Evolutionary conservation across 192 early-diverging fungal genomes (phyloP), one percentile per base, ranked within the genome.

Genomic region (Umbelopsis sp.): DNA sequence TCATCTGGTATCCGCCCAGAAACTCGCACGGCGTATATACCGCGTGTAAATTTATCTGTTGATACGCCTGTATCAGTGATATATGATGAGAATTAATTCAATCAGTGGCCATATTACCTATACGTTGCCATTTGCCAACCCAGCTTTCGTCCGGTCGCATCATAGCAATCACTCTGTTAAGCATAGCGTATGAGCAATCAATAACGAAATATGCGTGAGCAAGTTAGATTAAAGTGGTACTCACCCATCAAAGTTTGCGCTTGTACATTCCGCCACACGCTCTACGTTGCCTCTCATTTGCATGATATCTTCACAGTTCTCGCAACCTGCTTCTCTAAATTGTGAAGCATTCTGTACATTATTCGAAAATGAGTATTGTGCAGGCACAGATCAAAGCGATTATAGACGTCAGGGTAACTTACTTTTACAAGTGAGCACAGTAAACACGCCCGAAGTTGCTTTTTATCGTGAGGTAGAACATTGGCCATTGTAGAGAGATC

Each of bases 251-350:
- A 90, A 93, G 41, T 88, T 91, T 21, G 85, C 75, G 66, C 87
- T 92, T 33, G 93, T 95, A 78, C 93, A 95, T 64, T 93, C 91
- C 49, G 80, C 68, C 27, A 93, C 87, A 46, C 85, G 75, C 71
- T 88, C 88, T 61, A 78, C 81, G 35, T 78, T 79, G 22, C 89
- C 88, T 73, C 85, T 82, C 85, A 93, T 86, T 35, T 78, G 84
- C 66, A 95, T 72, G n/a, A 89, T 81, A 3, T 84, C 80, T 77
- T 95, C 92, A 76, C 93, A 95, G 70, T 95, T 95, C 23, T 93
- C 92, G 74, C 93, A 95, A 21, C 93, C 93, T 44, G 65, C 66
- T 45, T 84, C 80, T 65, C 87, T 77, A 73, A 95, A 95, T 52
- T 86, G 88, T 9, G 86, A 82, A 65, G 84, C 82, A 76, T 90